phyloP scores from a whole-genome alignment of 805 yeast genomes.

The Ogataea ramenticola region DNA sequence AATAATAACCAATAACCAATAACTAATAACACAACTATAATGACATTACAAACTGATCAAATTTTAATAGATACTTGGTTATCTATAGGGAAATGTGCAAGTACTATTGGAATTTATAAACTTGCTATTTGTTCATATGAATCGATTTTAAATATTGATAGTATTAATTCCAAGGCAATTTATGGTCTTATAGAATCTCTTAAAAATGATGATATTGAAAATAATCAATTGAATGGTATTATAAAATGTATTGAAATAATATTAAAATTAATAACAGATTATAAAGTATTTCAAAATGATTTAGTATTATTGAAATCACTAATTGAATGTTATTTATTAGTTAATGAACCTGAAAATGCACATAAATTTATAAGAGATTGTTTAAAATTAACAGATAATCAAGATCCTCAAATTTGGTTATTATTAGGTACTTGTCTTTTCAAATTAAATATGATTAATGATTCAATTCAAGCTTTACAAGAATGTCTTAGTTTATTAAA shows the following conservation, averaged over 20 bases:
- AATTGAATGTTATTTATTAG: slow-evolving; percentile 41
- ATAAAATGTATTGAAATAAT: slow-evolving; percentile 34
- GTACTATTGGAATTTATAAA: slow-evolving; percentile 28
- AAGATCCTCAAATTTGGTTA: slow-evolving; percentile 38
- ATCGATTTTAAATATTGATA: slow-evolving; percentile 33
- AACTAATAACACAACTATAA: too few species aligned
- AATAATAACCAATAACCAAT: too few species aligned
- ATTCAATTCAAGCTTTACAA: slow-evolving; percentile 41
- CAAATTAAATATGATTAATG: slow-evolving; percentile 33
- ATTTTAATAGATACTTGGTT: slow-evolving; percentile 30
- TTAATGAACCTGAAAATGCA: slow-evolving; percentile 45
- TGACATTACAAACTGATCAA: neutral
- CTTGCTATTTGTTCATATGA: slow-evolving; percentile 39
- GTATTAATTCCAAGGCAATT: slow-evolving; percentile 32
- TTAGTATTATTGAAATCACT: slow-evolving; percentile 39
- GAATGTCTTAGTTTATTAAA: slow-evolving; percentile 38
- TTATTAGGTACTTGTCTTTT: slow-evolving; percentile 42
- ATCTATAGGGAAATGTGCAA: slow-evolving; percentile 39
- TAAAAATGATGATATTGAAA: slow-evolving; percentile 30
- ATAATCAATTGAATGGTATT: slow-evolving; percentile 32
- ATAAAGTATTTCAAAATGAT: slow-evolving; percentile 32
- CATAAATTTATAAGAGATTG: slow-evolving; percentile 25
- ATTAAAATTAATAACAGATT: slow-evolving; percentile 29
- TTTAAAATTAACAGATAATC: slow-evolving; percentile 10
- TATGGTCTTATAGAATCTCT: slow-evolving; percentile 36